Evolutionary conservation across 1,139 yeast genomes (phyloP).

Genomic region (Diutina sp.): DNA sequence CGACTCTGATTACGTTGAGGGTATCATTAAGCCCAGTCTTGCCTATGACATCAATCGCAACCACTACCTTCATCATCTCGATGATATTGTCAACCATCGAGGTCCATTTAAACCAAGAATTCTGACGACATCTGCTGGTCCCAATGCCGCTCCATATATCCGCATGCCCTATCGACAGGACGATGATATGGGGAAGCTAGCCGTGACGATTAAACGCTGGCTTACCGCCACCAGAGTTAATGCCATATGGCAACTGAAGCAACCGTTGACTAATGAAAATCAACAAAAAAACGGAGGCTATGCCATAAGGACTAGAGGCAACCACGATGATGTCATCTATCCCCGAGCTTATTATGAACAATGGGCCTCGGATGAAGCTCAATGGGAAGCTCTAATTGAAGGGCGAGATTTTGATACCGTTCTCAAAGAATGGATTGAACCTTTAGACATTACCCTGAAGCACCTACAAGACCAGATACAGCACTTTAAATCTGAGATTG

Average conservation of each 20-base stretch:
- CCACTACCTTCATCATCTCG: constrained; percentile 13
- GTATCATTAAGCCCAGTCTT: constrained; percentile 23
- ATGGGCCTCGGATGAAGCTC: constrained; percentile 18
- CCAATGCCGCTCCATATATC: constrained; percentile 17
- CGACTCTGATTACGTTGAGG: constrained; percentile 13
- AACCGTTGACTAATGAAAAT: constrained; percentile 5
- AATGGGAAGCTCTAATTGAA: constrained; percentile 21
- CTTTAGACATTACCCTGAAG: constrained; percentile 11
- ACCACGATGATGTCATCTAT: constrained; percentile 17
- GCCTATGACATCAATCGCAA: constrained; percentile 22
- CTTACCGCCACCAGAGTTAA: constrained; percentile 11
- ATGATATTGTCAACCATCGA: constrained; percentile 14
- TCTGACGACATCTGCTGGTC: constrained; percentile 19
- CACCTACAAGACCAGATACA: constrained; percentile 9
- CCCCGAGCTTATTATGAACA: constrained; percentile 17
- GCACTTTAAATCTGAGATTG: constrained; percentile 6
- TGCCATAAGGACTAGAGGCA: constrained; percentile 17
- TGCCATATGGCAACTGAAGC: constrained; percentile 15
- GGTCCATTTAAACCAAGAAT: constrained; percentile 28
- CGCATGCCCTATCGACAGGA: constrained; percentile 13
- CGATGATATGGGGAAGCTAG: constrained; percentile 11
- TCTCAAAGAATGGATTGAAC: constrained; percentile 13
- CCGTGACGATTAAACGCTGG: constrained; percentile 22
- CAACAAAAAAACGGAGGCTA: constrained; percentile 15
- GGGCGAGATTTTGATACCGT: background rate